A percentile compares a stretch with the other conserved stretches of the same genome.
These are phyloP conservation scores for Leucocoprinus birnbaumii DNA, from an alignment of 768 basidiomycete genomes.

Conservation along the genomic window DNA sequence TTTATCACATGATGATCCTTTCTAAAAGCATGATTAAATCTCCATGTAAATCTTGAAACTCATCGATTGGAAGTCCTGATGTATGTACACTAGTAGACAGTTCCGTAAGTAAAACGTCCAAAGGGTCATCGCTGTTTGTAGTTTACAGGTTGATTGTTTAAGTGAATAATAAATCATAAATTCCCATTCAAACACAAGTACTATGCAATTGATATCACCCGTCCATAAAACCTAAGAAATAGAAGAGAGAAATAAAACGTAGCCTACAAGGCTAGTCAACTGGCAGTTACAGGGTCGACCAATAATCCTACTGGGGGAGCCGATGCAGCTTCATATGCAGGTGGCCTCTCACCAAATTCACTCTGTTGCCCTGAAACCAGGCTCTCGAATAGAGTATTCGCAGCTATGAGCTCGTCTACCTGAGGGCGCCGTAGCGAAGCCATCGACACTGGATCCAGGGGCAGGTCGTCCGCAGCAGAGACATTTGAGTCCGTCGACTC, in stretches of 20 bases:
- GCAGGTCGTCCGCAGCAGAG: constrained; percentile 33
- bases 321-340: constrained; percentile 48
- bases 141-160: too few species aligned
- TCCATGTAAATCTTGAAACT: too few species aligned
- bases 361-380: constrained; percentile 82
- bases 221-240: background rate
- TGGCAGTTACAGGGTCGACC: background rate
- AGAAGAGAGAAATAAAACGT: background rate
- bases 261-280: background rate
- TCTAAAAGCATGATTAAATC: background rate
- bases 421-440: constrained; percentile 22
- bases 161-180: too few species aligned
- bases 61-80: too few species aligned
- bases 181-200: too few species aligned
- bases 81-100: too few species aligned
- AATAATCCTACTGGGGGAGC: background rate
- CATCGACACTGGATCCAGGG: constrained; percentile 27
- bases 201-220: background rate
- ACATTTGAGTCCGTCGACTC: constrained; percentile 33
- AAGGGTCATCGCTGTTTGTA: too few species aligned
- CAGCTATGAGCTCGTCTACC: constrained; percentile 24
- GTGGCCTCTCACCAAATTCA: constrained; percentile 81
- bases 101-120: too few species aligned
- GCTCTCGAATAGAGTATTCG: constrained; percentile 58
- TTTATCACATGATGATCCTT: too few species aligned